Conservation (phyloP, 2,329 filamentous ascomycete genomes). For the Clonostachys solani region DNA sequence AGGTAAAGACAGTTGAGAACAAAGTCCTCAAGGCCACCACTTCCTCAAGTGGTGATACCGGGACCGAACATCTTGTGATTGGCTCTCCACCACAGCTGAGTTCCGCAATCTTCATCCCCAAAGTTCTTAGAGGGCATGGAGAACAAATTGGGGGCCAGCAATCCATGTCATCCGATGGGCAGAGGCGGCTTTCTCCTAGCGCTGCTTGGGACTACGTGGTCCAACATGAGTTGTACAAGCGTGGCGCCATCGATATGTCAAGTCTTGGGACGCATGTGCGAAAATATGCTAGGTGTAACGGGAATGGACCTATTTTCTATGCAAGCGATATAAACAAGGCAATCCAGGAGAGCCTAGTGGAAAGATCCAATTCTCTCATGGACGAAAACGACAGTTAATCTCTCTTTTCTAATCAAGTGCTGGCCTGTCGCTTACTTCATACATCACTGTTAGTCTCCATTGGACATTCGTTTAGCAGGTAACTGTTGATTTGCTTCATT, state of each 20-base stretch:
- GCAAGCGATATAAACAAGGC: constrained; percentile 69
- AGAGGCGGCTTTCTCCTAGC: constrained; percentile 67
- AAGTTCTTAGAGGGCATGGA: constrained; percentile 41
- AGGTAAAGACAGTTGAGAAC: constrained; percentile 63
- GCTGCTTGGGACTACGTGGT: constrained; percentile 91
- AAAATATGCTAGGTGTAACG: constrained; percentile 73
- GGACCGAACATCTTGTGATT: constrained; percentile 5
- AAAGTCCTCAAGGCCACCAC: constrained; percentile 80
- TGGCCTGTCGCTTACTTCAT: too few relatives aligned
- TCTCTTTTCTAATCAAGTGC: too few relatives aligned
- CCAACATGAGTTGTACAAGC: constrained; percentile 70
- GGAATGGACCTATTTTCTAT: constrained; percentile 82
- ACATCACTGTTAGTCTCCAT: too few relatives aligned
- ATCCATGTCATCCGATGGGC: constrained; percentile 66
- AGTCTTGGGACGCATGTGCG: constrained; percentile 78
- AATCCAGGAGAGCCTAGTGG: constrained; percentile 67
- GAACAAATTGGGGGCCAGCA: constrained; percentile 61
- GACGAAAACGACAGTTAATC: too few relatives aligned
- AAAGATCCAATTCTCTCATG: too few relatives aligned
- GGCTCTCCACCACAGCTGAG: constrained; percentile 11
- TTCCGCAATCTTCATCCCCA: background rate
- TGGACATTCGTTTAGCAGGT: too few relatives aligned
- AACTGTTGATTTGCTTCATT: too few relatives aligned
- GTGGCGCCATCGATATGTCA: constrained; percentile 75
- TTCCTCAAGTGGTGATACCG: constrained; percentile 27